phyloP scores from a whole-genome alignment of 2,329 filamentous ascomycete genomes.

The Aspergillus costaricaensis region DNA sequence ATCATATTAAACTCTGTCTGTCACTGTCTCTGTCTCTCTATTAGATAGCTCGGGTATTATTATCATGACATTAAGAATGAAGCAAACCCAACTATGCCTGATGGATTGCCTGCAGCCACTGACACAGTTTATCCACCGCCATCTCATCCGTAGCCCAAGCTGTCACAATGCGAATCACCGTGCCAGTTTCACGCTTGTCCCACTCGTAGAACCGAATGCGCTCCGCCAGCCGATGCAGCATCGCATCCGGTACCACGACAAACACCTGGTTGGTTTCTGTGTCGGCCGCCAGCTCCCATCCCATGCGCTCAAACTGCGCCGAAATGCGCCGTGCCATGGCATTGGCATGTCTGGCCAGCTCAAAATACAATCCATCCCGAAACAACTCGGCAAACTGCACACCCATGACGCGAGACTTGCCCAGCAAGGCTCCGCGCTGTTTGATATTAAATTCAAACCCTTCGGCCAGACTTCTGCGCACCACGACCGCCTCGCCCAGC shows the following conservation, averaged over 20 bases:
- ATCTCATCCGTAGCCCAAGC: slow-evolving; percentile 53
- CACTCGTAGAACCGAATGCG: slow-evolving; percentile 52
- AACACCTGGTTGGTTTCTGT: slow-evolving; percentile 58
- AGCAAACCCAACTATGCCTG: background rate
- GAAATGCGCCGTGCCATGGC: slow-evolving; percentile 49
- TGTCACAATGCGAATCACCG: slow-evolving; percentile 51
- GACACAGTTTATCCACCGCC: slow-evolving; percentile 42
- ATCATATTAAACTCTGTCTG: background rate
- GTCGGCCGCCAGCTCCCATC: slow-evolving; percentile 46
- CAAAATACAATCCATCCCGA: slow-evolving; percentile 48
- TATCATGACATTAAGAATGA: background rate
- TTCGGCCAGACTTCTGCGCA: slow-evolving; percentile 48
- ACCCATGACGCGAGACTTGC: slow-evolving; percentile 54
- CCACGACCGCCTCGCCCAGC: slow-evolving; percentile 54
- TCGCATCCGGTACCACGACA: slow-evolving; percentile 43
- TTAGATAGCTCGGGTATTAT: background rate
- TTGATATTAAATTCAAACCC: slow-evolving; percentile 57
- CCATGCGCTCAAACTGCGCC: slow-evolving; percentile 44
- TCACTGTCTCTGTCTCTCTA: no score
- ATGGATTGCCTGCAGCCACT: slow-evolving; percentile 4
- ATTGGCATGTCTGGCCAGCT: slow-evolving; percentile 51
- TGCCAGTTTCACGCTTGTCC: slow-evolving; percentile 46
- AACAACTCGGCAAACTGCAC: slow-evolving; percentile 55
- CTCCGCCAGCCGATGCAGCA: slow-evolving; percentile 46
- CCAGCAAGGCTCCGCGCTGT: slow-evolving; percentile 54